A percentile compares a stretch with the other conserved stretches of the same genome.
phyloP scores from a whole-genome alignment of 495 filamentous ascomycete species.

The Daldinia caldariorum region DNA sequence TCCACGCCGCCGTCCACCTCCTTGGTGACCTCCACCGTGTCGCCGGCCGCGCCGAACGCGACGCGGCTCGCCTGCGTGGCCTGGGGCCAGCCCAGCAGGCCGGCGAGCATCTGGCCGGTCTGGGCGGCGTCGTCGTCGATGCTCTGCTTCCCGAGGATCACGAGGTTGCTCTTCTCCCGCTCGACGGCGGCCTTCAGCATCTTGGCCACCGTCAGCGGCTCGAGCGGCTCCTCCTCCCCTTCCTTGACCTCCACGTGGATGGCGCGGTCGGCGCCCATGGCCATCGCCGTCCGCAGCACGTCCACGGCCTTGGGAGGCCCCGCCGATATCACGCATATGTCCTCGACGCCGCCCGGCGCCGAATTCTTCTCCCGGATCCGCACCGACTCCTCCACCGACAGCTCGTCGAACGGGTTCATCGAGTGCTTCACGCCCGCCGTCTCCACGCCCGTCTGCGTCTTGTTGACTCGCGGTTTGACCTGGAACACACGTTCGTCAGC shows the following conservation, averaged over 20 bases:
- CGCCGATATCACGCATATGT: conserved; percentile 89
- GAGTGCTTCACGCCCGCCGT: conserved; percentile 92
- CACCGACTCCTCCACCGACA: conserved; percentile 94
- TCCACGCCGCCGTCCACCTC: conserved; percentile 97
- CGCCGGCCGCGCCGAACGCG: conserved; percentile 69
- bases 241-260: conserved; percentile 83
- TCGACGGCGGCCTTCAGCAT: conserved; percentile 79
- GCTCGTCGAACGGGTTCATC: conserved; percentile 99
- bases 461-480: conserved; percentile 99
- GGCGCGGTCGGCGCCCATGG: conserved; percentile 93
- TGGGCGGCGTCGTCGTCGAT: conserved; percentile 96
- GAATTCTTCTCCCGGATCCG: conserved; percentile 84
- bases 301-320: conserved; percentile 88
- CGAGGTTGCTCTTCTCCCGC: conserved; percentile 85
- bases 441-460: conserved; percentile 91
- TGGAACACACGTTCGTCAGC: conserved; percentile 51
- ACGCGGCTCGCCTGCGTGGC: conserved; percentile 92
- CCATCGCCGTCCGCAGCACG: conserved; percentile 93
- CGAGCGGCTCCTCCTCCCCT: conserved; percentile 73
- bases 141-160: conserved; percentile 94
- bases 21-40: conserved; percentile 74
- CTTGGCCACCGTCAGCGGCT: conserved; percentile 92
- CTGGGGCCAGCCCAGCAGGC: conserved; percentile 89
- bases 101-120: conserved; percentile 98
- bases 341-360: conserved; percentile 71